Percentiles rank a stretch among this genome's conserved stretches.
Conservation (phyloP, 2,329 filamentous ascomycete species). For the Trichoderma pleuroti region DNA sequence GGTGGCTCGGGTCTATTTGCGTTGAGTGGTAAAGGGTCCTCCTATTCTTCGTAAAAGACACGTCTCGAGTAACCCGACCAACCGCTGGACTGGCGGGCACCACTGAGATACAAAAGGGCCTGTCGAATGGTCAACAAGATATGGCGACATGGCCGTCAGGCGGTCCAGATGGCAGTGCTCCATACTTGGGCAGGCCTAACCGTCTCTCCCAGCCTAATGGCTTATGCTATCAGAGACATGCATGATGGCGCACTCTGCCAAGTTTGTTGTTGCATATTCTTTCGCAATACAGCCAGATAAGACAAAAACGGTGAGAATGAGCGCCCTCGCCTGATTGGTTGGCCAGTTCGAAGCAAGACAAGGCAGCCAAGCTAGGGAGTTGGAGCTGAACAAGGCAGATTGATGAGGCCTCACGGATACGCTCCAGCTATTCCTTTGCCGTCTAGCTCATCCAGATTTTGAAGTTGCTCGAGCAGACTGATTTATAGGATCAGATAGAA, state of each 20-base stretch:
- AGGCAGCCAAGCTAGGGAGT: not conserved
- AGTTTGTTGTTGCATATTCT: not conserved
- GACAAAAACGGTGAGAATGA: slow-evolving; percentile 7
- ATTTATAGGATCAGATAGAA: not conserved
- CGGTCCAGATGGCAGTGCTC: not conserved
- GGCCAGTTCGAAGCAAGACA: not conserved
- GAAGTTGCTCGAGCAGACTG: not conserved
- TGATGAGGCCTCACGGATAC: not conserved
- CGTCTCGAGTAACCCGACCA: not conserved
- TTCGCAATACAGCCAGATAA: not conserved
- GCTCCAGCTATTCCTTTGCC: not conserved
- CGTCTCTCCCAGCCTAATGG: not conserved
- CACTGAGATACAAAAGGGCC: not conserved
- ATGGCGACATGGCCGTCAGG: not conserved
- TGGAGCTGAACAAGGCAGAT: not conserved
- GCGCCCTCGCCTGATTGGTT: not conserved
- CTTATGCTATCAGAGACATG: slow-evolving; percentile 17
- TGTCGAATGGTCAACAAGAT: not conserved
- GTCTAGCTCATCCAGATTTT: not conserved
- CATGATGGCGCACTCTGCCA: slow-evolving; percentile 8
- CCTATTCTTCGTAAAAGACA: not conserved
- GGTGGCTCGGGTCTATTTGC: not conserved
- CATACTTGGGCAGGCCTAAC: not conserved
- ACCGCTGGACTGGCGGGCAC: not conserved
- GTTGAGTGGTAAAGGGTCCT: not conserved